Evolutionary conservation across 2,329 filamentous ascomycete genomes (phyloP).

Genomic region (Coniella vitis): DNA sequence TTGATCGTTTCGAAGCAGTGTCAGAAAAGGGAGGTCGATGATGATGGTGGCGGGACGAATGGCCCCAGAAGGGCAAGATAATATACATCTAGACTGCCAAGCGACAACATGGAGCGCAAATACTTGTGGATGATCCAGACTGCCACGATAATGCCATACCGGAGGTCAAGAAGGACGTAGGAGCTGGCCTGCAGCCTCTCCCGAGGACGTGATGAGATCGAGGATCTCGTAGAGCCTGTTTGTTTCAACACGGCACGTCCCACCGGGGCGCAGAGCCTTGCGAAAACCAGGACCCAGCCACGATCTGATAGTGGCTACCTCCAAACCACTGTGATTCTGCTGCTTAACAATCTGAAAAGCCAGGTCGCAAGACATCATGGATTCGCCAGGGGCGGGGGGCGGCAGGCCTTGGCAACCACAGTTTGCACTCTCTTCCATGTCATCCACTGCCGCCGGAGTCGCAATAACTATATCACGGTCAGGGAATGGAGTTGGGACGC

Average conservation of each 20-base stretch:
- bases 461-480: not conserved
- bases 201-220: constrained; percentile 11
- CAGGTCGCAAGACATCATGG: constrained; percentile 26
- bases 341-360: constrained; percentile 27
- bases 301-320: constrained; percentile 9
- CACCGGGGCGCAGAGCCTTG: constrained; percentile 3
- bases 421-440: not conserved
- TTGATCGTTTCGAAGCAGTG: too few species aligned
- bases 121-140: too few species aligned
- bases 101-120: too few species aligned
- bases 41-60: too few species aligned
- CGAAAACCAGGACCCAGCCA: constrained; percentile 15
- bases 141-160: too few species aligned
- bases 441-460: too few species aligned
- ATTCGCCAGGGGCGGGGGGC: constrained; percentile 16
- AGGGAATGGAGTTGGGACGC: not conserved
- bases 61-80: too few species aligned
- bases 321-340: constrained; percentile 25
- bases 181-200: too few species aligned
- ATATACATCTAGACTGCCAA: too few species aligned
- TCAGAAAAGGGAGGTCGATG: too few species aligned
- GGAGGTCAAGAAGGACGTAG: too few species aligned
- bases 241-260: constrained; percentile 15
- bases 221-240: constrained; percentile 13
- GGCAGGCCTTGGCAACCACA: constrained; percentile 6